Base-by-base conservation (phyloP, 2,329 filamentous ascomycete species). In the Lachnellula suecica region DNA sequence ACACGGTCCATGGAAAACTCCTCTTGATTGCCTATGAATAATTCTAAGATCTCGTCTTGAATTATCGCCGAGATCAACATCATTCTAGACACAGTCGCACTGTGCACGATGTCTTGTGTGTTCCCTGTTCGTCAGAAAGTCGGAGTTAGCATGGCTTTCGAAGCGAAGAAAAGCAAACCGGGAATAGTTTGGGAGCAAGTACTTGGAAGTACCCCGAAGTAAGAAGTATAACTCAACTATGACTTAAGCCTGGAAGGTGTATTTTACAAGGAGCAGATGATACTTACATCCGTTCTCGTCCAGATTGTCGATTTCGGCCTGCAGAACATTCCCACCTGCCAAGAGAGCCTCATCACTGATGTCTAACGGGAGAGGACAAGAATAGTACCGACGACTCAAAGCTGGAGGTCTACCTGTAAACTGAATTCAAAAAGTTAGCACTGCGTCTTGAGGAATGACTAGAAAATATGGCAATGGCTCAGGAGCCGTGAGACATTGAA, bases 371-470 rank as follows among this genome's bases (percentile, higher is more conserved):
- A 71, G 55, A 1, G 72, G 68, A 5, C 72, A 72, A 2, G 70
- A 70, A 11, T 68, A 59, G 51, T 70, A 75, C 2, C 62, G 60
- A 11, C 64, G 64, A 34, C 66, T 66, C 19, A 75, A 50, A 1
- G 73, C 61, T 0, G 72, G 73, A 2, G 73, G 74, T 4, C 73
- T 60, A 1, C 73, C 74, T 2, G 73, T 74, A 35, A 76, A 73
- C n/a, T n/a, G n/a, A n/a, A n/a, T n/a, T n/a, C n/a, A n/a, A n/a
- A n/a, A n/a, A n/a, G n/a, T n/a, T n/a, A n/a, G n/a, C n/a, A n/a
- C n/a, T n/a, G n/a, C n/a, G n/a, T n/a, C n/a, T n/a, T n/a, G n/a
- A n/a, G n/a, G n/a, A n/a, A n/a, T n/a, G n/a, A n/a, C n/a, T n/a
- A n/a, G n/a, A n/a, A n/a, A n/a, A n/a, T n/a, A n/a, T n/a, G n/a